phyloP scores from a whole-genome alignment of 2,329 filamentous ascomycete species.

The Dactylellina drechsleri region DNA sequence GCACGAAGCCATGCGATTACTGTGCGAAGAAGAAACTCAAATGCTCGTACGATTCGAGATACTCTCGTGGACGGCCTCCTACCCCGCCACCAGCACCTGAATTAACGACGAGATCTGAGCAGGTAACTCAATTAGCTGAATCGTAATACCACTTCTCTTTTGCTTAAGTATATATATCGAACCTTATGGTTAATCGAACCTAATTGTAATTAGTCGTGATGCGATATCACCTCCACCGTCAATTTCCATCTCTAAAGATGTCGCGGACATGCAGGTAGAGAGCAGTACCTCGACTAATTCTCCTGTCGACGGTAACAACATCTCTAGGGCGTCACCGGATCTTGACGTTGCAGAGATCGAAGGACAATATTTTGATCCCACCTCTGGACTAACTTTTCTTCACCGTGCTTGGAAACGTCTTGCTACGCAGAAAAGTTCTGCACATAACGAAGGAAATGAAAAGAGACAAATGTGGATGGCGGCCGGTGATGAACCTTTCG shows the following conservation, averaged over 20 bases:
- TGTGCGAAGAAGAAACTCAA: constrained; percentile 59
- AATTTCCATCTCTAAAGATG: too few species aligned
- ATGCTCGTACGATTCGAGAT: constrained; percentile 62
- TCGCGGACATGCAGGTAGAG: too few species aligned
- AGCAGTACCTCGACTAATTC: constrained; percentile 16
- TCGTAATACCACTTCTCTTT: not conserved
- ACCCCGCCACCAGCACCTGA: constrained; percentile 59
- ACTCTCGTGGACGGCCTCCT: constrained; percentile 61
- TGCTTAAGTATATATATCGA: not conserved
- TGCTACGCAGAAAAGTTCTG: constrained; percentile 66
- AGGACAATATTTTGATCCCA: constrained; percentile 69
- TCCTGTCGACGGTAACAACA: constrained; percentile 30
- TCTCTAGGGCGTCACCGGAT: constrained; percentile 63
- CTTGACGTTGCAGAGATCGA: constrained; percentile 66
- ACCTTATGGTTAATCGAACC: too few species aligned
- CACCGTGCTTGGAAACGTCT: constrained; percentile 75
- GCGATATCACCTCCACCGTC: too few species aligned
- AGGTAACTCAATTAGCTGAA: too few species aligned
- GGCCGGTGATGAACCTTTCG: constrained; percentile 67
- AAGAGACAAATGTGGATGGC: constrained; percentile 59
- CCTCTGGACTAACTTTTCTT: constrained; percentile 68
- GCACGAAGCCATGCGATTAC: constrained; percentile 61
- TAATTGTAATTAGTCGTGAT: too few species aligned
- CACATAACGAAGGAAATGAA: constrained; percentile 64
- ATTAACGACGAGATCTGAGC: not conserved